These are phyloP conservation scores for Backusella tarrabulga DNA, from an alignment of 192 early-diverging fungal genomes.

Conservation along the genomic window DNA sequence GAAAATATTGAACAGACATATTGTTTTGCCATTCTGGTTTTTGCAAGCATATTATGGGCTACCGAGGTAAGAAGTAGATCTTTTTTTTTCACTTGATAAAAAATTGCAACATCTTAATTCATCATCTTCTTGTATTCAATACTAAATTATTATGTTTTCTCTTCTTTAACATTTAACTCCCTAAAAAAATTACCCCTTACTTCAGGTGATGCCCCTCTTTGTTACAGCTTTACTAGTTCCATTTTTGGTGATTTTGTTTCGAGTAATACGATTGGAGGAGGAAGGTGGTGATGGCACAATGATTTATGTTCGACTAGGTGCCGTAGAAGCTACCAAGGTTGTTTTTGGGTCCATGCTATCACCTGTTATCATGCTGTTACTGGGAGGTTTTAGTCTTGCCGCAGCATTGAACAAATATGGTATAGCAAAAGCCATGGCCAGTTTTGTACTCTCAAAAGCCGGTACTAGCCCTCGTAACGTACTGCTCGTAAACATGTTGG, in stretches of 20 bases:
- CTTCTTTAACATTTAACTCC: neutral
- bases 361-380: constrained; percentile 92
- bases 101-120: neutral
- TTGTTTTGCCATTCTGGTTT: constrained; percentile 91
- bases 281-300: constrained; percentile 36
- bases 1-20: constrained; percentile 72
- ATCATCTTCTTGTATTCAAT: neutral
- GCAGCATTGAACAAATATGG: constrained; percentile 93
- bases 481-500: constrained; percentile 91
- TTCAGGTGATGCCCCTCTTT: constrained; percentile 84
- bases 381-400: constrained; percentile 94
- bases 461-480: constrained; percentile 82
- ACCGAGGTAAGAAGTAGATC: constrained; percentile 62
- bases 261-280: constrained; percentile 68
- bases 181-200: neutral
- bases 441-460: constrained; percentile 81
- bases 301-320: constrained; percentile 53
- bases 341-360: constrained; percentile 95
- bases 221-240: constrained; percentile 92
- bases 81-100: neutral
- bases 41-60: constrained; percentile 90
- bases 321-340: constrained; percentile 74
- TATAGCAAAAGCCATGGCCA: constrained; percentile 89
- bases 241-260: constrained; percentile 76
- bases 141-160: neutral